Conservation (phyloP, 177 flowering plant genomes). For the Vitis hybrid region DNA sequence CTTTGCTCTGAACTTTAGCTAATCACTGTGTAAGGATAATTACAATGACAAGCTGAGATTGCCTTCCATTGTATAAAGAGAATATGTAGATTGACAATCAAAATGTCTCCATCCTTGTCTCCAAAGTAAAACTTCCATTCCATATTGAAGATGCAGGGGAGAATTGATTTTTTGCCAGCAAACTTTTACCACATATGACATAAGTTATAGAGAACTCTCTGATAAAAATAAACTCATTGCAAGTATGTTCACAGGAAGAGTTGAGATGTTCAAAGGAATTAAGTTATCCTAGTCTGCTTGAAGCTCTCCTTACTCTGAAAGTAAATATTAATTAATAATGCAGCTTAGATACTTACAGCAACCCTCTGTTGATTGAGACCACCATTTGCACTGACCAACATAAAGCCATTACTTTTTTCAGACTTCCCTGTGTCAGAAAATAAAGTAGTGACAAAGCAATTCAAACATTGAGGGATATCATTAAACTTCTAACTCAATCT, state of each 20-base stretch:
- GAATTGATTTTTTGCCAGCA: too few relatives aligned
- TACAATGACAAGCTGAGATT: too few relatives aligned
- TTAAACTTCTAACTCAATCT: neutral
- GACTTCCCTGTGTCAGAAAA: conserved; percentile 41
- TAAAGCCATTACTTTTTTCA: conserved; percentile 54
- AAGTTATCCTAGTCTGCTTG: too few relatives aligned
- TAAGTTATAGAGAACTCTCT: too few relatives aligned
- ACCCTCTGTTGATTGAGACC: conserved; percentile 99
- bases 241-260: neutral
- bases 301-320: neutral
- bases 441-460: conserved; percentile 10
- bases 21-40: too few relatives aligned
- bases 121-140: neutral
- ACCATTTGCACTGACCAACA: conserved; percentile 93
- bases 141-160: neutral
- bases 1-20: too few relatives aligned
- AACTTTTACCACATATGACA: too few relatives aligned
- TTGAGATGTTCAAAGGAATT: neutral
- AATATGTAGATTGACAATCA: too few relatives aligned
- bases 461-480: neutral
- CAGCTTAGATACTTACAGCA: conserved; percentile 60
- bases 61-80: too few relatives aligned
- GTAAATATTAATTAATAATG: neutral
- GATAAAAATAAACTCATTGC: too few relatives aligned
- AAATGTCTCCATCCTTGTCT: neutral